Evolutionary conservation across 192 early-diverging fungal species (phyloP).

Genomic region (Coemansia sp.): DNA sequence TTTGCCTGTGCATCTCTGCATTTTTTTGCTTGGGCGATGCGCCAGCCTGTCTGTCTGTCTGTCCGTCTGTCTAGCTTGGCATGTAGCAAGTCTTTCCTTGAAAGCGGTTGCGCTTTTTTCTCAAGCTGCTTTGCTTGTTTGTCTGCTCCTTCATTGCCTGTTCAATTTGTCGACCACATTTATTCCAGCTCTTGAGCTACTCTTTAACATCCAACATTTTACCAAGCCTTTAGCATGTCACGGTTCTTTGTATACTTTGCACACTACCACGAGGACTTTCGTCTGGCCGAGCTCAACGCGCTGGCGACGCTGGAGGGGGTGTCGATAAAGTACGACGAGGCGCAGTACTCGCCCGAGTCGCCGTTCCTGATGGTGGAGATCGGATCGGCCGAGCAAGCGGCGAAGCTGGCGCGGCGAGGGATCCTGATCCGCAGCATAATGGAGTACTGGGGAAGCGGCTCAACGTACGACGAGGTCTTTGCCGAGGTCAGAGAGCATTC

Average conservation of each 20-base stretch:
- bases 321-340: slow-evolving; percentile 57
- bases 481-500: slow-evolving; percentile 55
- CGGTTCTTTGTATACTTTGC: slow-evolving; percentile 67
- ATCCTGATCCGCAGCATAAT: slow-evolving; percentile 76
- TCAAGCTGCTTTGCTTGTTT: no score
- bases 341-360: slow-evolving; percentile 61
- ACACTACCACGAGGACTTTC: slow-evolving; percentile 69
- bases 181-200: no score
- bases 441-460: slow-evolving; percentile 72
- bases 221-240: no score
- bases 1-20: no score
- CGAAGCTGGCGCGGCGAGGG: slow-evolving; percentile 68
- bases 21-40: no score
- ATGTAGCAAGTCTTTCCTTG: no score
- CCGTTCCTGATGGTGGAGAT: slow-evolving; percentile 80
- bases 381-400: slow-evolving; percentile 64
- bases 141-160: no score
- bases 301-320: slow-evolving; percentile 77
- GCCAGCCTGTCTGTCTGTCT: neutral
- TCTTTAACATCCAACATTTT: no score
- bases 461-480: slow-evolving; percentile 60
- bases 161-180: no score
- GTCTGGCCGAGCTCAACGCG: slow-evolving; percentile 78
- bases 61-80: no score
- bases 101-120: no score